These are phyloP conservation scores for Pugionium dolabratum DNA, from an alignment of 345 rosid species.

Conservation along the genomic window DNA sequence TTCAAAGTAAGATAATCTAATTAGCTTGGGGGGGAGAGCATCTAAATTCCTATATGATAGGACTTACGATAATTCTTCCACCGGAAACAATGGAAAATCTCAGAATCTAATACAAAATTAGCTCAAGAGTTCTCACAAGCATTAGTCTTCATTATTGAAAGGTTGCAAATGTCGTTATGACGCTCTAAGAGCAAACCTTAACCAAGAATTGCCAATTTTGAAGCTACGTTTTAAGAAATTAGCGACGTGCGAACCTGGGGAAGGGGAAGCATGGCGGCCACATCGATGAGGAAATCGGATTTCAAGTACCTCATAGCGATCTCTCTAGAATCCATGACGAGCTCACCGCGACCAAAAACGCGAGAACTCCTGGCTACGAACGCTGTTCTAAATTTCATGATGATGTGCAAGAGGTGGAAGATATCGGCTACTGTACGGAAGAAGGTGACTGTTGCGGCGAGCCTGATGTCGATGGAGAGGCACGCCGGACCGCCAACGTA, in stretches of 20 bases:
- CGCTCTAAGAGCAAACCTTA: neutral
- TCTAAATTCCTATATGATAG: neutral
- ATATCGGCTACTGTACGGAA: slow-evolving; percentile 67
- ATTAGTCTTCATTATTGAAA: neutral
- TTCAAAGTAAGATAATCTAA: neutral
- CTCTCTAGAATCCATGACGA: slow-evolving; percentile 76
- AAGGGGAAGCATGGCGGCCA: slow-evolving; percentile 79
- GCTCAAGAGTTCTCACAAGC: slow-evolving; percentile 2
- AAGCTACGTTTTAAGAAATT: slow-evolving; percentile 1
- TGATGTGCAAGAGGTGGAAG: slow-evolving; percentile 62
- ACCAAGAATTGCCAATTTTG: neutral
- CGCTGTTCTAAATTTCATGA: slow-evolving; percentile 83
- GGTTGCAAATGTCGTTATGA: neutral
- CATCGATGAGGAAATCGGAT: slow-evolving; percentile 71
- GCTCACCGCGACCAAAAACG: slow-evolving; percentile 85
- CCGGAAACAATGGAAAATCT: neutral
- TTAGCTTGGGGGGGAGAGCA: neutral
- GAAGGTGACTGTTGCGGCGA: slow-evolving; percentile 60
- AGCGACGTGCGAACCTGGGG: slow-evolving; percentile 57
- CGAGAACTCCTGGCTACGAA: slow-evolving; percentile 73
- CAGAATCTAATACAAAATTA: neutral
- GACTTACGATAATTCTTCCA: neutral
- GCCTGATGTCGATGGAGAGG: slow-evolving; percentile 47
- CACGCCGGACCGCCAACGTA: slow-evolving; percentile 60
- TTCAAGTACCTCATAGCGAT: slow-evolving; percentile 66